A percentile compares a stretch with the other conserved stretches of the same genome.
These are phyloP conservation scores for Fusarium bactridioides DNA, from an alignment of 2,329 filamentous ascomycete species.

Conservation along the genomic window DNA sequence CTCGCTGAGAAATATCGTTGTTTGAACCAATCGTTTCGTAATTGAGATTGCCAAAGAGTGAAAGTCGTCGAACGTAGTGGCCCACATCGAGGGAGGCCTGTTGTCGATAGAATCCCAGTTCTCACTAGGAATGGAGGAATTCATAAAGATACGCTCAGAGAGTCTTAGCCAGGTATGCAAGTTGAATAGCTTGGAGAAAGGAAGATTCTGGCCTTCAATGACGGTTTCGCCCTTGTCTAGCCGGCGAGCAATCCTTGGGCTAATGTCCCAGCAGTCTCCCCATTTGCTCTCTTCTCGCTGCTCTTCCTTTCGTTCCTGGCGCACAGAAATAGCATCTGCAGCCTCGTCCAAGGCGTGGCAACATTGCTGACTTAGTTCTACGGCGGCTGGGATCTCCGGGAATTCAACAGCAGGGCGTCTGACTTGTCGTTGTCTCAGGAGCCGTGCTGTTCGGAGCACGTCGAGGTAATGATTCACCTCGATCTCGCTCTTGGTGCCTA, in stretches of 20 bases:
- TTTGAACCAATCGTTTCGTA: slow-evolving; percentile 74
- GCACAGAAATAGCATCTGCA: slow-evolving; percentile 70
- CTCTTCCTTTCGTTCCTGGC: slow-evolving; percentile 71
- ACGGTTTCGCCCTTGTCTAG: slow-evolving; percentile 39
- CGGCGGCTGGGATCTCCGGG: slow-evolving; percentile 73
- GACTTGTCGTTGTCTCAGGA: slow-evolving; percentile 50
- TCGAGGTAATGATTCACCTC: slow-evolving; percentile 77
- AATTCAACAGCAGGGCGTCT: slow-evolving; percentile 49
- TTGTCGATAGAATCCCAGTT: slow-evolving; percentile 73
- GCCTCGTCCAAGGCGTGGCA: slow-evolving; percentile 71
- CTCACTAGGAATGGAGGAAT: slow-evolving; percentile 64
- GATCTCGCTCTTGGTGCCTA: slow-evolving; percentile 75
- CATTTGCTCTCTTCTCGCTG: slow-evolving; percentile 66
- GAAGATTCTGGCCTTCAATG: slow-evolving; percentile 44
- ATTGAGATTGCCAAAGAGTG: slow-evolving; percentile 72
- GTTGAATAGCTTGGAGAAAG: slow-evolving; percentile 65
- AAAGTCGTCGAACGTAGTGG: slow-evolving; percentile 80
- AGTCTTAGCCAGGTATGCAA: slow-evolving; percentile 68
- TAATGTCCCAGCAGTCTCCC: slow-evolving; percentile 73
- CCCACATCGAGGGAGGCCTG: slow-evolving; percentile 74
- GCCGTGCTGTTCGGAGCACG: slow-evolving; percentile 63
- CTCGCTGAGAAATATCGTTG: slow-evolving; percentile 73
- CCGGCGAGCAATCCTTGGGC: slow-evolving; percentile 46
- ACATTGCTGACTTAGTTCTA: slow-evolving; percentile 74
- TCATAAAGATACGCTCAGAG: slow-evolving; percentile 79